phyloP scores from a whole-genome alignment of 768 basidiomycete genomes.

The Tylopilus plumbeoviolaceoides region DNA sequence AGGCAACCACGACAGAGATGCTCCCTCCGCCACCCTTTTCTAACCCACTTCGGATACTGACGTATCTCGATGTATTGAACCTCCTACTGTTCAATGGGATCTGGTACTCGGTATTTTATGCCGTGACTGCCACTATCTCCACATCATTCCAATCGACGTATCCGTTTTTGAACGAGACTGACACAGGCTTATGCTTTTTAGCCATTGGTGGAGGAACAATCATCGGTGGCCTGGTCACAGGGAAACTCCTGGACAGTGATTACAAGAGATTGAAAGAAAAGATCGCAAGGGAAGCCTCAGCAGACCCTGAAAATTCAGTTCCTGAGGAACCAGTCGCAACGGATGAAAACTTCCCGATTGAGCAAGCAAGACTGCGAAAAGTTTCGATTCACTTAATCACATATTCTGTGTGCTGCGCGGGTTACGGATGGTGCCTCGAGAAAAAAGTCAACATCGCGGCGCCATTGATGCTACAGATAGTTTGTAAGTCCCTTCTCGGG shows the following conservation, averaged over 20 bases:
- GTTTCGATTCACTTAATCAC: conserved; percentile 40
- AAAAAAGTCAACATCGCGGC: conserved; percentile 44
- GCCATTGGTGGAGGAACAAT: conserved; percentile 71
- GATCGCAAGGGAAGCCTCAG: conserved; percentile 8
- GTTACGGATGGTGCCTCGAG: conserved; percentile 62
- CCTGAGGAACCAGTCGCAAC: conserved; percentile 21
- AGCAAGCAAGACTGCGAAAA: conserved; percentile 50
- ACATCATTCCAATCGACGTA: conserved; percentile 49
- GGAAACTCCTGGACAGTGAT: conserved; percentile 63
- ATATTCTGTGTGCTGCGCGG: conserved; percentile 39
- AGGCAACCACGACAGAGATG: not conserved
- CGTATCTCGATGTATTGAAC: conserved; percentile 35
- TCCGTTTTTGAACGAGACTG: conserved; percentile 42
- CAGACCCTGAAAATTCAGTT: conserved; percentile 21
- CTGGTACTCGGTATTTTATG: conserved; percentile 49
- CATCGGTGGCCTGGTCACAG: conserved; percentile 53
- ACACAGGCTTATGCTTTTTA: conserved; percentile 74
- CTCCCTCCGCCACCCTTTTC: conserved; percentile 23
- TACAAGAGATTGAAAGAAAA: conserved; percentile 42
- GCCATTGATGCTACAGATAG: conserved; percentile 48
- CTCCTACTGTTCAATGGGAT: conserved; percentile 52
- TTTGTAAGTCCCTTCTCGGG: conserved; percentile 10
- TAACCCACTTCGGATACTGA: conserved; percentile 38
- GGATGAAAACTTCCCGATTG: conserved; percentile 53
- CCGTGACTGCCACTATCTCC: conserved; percentile 42